Conservation (phyloP, 2,329 filamentous ascomycete species). For the Sporothrix dimorphospora region DNA sequence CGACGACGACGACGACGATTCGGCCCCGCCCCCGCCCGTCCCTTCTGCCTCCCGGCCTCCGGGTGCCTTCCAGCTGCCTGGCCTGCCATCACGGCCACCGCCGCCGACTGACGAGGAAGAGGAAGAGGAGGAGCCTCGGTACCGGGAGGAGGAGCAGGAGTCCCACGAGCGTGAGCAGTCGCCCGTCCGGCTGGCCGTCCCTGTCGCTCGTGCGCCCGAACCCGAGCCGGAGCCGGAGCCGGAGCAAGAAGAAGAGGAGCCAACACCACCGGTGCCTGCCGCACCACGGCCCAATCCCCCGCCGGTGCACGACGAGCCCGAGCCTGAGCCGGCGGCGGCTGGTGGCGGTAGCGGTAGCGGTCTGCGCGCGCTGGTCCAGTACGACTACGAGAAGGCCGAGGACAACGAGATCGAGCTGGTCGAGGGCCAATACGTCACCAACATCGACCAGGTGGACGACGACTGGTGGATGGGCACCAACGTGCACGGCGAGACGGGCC, state of each 20-base stretch:
- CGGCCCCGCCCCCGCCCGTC: slow-evolving; percentile 63
- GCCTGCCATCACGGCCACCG: slow-evolving; percentile 63
- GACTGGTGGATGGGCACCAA: slow-evolving; percentile 99
- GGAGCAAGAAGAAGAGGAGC: slow-evolving; percentile 33
- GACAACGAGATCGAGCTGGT: slow-evolving; percentile 92
- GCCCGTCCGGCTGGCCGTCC: slow-evolving; percentile 83
- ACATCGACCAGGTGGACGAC: slow-evolving; percentile 96
- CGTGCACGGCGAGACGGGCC: slow-evolving; percentile 75
- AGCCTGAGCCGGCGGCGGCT: slow-evolving; percentile 61
- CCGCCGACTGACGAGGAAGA: slow-evolving; percentile 59
- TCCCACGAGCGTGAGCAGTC: slow-evolving; percentile 63
- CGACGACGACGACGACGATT: slow-evolving; percentile 46
- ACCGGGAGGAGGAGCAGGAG: slow-evolving; percentile 29
- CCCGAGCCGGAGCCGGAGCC: slow-evolving; percentile 54
- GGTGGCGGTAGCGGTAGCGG: slow-evolving; percentile 46
- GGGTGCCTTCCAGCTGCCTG: slow-evolving; percentile 77
- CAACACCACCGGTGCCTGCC: slow-evolving; percentile 50
- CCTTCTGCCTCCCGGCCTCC: slow-evolving; percentile 71
- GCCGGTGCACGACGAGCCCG: slow-evolving; percentile 57
- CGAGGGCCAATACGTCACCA: slow-evolving; percentile 84
- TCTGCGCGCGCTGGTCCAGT: slow-evolving; percentile 78
- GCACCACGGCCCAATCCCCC: slow-evolving; percentile 57
- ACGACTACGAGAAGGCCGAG: slow-evolving; percentile 97
- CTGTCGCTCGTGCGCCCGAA: slow-evolving; percentile 64
- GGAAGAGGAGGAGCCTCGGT: slow-evolving; percentile 53